A percentile compares a stretch with the other conserved stretches of the same genome.
phyloP scores from a whole-genome alignment of 345 rosid species.

The Salix arbutifolia region DNA sequence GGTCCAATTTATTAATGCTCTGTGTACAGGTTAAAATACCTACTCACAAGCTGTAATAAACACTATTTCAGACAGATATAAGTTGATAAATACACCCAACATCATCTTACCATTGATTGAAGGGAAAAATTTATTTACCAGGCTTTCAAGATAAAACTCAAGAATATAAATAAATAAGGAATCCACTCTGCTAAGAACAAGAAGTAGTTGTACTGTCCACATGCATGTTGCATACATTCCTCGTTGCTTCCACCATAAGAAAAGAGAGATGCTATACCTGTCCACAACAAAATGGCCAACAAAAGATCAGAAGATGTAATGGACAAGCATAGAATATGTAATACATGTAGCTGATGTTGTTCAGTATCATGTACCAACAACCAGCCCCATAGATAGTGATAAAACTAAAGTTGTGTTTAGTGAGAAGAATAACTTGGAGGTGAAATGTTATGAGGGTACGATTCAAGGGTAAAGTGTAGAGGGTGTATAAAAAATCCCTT shows the following conservation, averaged over 20 bases:
- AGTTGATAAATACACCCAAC: background rate
- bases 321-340: conserved; percentile 2
- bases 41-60: background rate
- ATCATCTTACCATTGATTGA: background rate
- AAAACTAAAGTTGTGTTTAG: background rate
- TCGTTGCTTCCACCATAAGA: conserved; percentile 94
- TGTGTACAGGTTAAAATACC: background rate
- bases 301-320: conserved; percentile 15
- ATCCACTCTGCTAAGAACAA: conserved; percentile 85
- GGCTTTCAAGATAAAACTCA: conserved; percentile 82
- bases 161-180: conserved; percentile 72
- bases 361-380: background rate
- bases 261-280: conserved; percentile 86
- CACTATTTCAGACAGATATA: background rate
- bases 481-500: background rate
- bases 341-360: background rate
- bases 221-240: conserved; percentile 97
- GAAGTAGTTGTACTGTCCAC: conserved; percentile 90
- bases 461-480: background rate
- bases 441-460: background rate
- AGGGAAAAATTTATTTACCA: conserved; percentile 45
- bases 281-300: conserved; percentile 4
- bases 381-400: background rate
- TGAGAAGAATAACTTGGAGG: background rate
- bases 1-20: background rate